Evolutionary conservation across 1,139 yeast genomes (phyloP).

Genomic region (Magnusiomyces magnusii): DNA sequence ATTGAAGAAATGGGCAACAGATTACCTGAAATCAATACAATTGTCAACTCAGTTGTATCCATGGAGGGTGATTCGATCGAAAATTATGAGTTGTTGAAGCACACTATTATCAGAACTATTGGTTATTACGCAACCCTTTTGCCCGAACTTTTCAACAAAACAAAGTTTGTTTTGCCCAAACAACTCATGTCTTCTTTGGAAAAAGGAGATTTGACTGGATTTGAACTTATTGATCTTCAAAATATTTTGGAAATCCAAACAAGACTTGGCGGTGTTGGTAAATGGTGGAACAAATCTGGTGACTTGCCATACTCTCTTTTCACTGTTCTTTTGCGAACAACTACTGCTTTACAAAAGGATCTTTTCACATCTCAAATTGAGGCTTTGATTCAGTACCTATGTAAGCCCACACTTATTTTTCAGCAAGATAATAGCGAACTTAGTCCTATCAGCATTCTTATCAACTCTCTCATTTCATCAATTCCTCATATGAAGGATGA

Average conservation of each 20-base stretch:
- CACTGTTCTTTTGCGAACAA: conserved; percentile 49
- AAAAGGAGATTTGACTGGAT: conserved; percentile 20
- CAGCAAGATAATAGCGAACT: conserved; percentile 35
- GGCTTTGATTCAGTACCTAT: conserved; percentile 36
- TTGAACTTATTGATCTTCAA: conserved; percentile 30
- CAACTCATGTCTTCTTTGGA: conserved; percentile 16
- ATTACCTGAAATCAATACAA: conserved; percentile 44
- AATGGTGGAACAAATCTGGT: conserved; percentile 57
- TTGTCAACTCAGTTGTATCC: conserved; percentile 34
- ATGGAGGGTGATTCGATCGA: conserved; percentile 24
- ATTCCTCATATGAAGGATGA: conserved; percentile 9
- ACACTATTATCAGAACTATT: conserved; percentile 22
- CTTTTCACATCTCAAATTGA: conserved; percentile 38
- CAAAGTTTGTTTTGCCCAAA: conserved; percentile 21
- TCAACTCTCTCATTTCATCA: conserved; percentile 22
- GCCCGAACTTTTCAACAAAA: conserved; percentile 21
- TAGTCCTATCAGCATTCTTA: conserved; percentile 28
- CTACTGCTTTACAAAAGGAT: conserved; percentile 30
- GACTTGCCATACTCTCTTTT: conserved; percentile 45
- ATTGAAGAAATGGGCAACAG: conserved; percentile 34
- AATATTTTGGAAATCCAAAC: conserved; percentile 31
- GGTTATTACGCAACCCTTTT: conserved; percentile 20
- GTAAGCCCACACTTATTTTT: conserved; percentile 44
- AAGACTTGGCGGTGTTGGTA: conserved; percentile 32
- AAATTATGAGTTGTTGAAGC: conserved; percentile 36